phyloP scores from a whole-genome alignment of 768 basidiomycete genomes.

The Coprinopsis cinerea region DNA sequence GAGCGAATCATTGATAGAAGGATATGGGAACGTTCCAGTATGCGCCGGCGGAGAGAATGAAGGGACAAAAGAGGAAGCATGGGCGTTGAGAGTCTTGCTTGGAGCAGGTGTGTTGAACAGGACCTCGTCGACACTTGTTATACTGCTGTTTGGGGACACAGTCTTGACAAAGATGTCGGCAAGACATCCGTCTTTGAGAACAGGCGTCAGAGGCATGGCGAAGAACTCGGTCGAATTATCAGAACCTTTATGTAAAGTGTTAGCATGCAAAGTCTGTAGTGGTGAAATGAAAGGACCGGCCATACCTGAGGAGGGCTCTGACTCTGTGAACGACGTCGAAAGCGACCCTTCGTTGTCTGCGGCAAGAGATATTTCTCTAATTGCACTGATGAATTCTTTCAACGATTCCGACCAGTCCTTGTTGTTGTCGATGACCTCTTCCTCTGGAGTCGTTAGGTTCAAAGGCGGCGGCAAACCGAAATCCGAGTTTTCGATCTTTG shows the following conservation, averaged over 20 bases:
- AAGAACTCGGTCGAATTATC: slow-evolving; percentile 29
- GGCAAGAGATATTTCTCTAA: background rate
- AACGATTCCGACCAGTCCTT: slow-evolving; percentile 37
- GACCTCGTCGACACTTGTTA: slow-evolving; percentile 1
- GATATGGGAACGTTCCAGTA: background rate
- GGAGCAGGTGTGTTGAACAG: background rate
- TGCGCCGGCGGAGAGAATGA: slow-evolving; percentile 6
- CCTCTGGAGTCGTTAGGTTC: slow-evolving; percentile 26
- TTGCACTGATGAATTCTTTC: slow-evolving; percentile 31
- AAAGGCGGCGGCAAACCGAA: slow-evolving; percentile 1
- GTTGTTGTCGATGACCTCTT: slow-evolving; percentile 26
- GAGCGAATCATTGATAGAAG: slow-evolving; percentile 6
- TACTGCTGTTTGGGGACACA: slow-evolving; percentile 7
- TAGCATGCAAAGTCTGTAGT: background rate
- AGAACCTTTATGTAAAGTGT: slow-evolving; percentile 3
- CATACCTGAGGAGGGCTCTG: slow-evolving; percentile 2
- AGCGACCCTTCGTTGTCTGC: slow-evolving; percentile 5
- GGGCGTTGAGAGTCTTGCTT: slow-evolving; percentile 5
- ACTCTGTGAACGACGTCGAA: slow-evolving; percentile 9
- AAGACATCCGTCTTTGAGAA: slow-evolving; percentile 9
- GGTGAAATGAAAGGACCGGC: background rate
- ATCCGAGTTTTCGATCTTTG: slow-evolving; percentile 15
- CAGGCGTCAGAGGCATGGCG: slow-evolving; percentile 45
- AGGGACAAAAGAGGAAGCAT: slow-evolving; percentile 9
- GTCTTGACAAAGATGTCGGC: slow-evolving; percentile 7